A percentile compares a stretch with the other conserved stretches of the same genome.
These are phyloP conservation scores for Populus hybrid DNA, from an alignment of 441 rosid species.

Conservation along the genomic window DNA sequence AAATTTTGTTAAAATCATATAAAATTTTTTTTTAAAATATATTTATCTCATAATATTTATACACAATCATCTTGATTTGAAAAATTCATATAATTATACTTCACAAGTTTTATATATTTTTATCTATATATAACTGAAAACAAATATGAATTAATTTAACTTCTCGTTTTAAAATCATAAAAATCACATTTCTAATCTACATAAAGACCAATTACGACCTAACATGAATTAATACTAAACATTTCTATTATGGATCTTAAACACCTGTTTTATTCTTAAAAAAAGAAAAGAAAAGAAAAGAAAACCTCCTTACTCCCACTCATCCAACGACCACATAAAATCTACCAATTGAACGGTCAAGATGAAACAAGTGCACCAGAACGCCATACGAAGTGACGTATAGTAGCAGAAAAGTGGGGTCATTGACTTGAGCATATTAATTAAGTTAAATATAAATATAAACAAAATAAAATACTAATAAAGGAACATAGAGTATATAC, in stretches of 20 bases:
- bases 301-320: neutral
- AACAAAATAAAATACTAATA: neutral
- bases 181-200: neutral
- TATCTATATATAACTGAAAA: too few species aligned
- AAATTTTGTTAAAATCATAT: too few species aligned
- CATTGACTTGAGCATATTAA: neutral
- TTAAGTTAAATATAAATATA: too few species aligned
- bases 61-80: too few species aligned
- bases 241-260: neutral
- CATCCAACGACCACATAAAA: neutral
- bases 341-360: neutral
- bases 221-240: neutral
- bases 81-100: too few species aligned
- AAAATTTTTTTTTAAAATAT: too few species aligned
- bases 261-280: neutral
- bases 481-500: neutral
- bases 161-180: too few species aligned
- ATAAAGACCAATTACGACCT: neutral
- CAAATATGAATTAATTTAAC: too few species aligned
- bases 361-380: neutral
- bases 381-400: neutral
- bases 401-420: neutral
- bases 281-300: too few species aligned
- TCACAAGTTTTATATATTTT: too few species aligned
- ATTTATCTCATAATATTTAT: too few species aligned